Evolutionary conservation across 768 basidiomycete genomes (phyloP), one percentile per base, ranked within the genome.

Genomic region (Pisolithus orientalis): DNA sequence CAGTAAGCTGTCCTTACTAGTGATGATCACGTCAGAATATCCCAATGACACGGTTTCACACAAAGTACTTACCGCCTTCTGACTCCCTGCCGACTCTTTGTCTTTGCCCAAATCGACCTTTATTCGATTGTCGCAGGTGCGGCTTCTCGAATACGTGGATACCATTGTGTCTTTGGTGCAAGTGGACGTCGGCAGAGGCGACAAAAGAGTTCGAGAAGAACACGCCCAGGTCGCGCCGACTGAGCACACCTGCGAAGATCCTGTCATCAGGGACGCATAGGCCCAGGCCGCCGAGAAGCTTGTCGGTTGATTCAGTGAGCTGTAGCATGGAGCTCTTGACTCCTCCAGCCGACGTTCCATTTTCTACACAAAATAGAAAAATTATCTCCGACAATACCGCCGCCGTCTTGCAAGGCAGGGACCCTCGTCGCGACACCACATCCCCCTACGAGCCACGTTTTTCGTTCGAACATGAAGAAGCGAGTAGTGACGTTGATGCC

Each of bases 91-190:
- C 78, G 21, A 67, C 68, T 8, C 68, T 79, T 10, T 71, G 72
- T 52, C 64, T 78, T 16, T 60, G 66, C n/a, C 74, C 60, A 37
- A 63, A 68, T 54, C 69, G 75, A 48, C 75, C 76, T 0, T 59
- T 72, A 47, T 79, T 79, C 56, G 69, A 69, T n/a, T 79, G 77
- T 65, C 65, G 55, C 31, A 69, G 60, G 44, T 79, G 77, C 51
- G 76, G 76, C 10, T 78, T 77, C 50, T 63, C 69, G 34, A 78
- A 78, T 47, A 69, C 75, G 42, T 70, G 73, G 57, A 67, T 79
- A 51, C 74, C 78, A 25, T 66, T 79, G 53, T 79, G 77, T 65
- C 61, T 78, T 16, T 79, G 77, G 75, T 78, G 78, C 60, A 62
- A 69, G 55, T 79, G 77, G 76, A 70, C 73, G 5, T 77, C 75